Conservation (phyloP, 257 asterid species). For the Thymus mandschuricus region DNA sequence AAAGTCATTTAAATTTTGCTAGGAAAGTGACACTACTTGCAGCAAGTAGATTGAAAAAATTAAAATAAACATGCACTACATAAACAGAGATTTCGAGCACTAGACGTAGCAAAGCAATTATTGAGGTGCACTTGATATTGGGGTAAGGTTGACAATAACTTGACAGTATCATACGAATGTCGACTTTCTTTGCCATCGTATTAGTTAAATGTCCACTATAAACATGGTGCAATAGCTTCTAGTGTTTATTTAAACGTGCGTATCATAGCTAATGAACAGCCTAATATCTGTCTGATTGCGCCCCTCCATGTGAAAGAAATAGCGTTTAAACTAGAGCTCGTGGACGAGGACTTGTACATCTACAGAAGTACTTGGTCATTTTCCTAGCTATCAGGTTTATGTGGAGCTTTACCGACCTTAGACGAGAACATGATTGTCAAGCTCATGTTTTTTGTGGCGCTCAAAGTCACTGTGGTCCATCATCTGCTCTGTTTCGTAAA, state of each 20-base stretch:
- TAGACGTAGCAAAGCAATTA: conserved; percentile 20
- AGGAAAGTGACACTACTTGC: not conserved
- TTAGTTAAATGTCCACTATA: conserved; percentile 15
- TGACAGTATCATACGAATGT: not conserved
- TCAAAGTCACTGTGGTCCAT: not conserved
- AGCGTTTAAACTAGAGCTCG: not conserved
- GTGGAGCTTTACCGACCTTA: not conserved
- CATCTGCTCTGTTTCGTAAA: not conserved
- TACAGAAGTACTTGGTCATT: not conserved
- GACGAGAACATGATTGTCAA: not conserved
- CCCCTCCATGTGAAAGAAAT: not conserved
- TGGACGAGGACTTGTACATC: not conserved
- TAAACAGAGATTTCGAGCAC: not conserved
- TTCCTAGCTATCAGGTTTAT: not conserved
- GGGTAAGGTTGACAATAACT: conserved; percentile 5
- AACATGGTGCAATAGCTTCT: not conserved
- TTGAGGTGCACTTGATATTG: not conserved
- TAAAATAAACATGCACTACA: not conserved
- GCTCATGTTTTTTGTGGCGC: not conserved
- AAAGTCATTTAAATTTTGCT: not conserved
- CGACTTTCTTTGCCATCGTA: conserved; percentile 7
- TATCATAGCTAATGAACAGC: too few relatives aligned
- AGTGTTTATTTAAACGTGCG: conserved; percentile 4
- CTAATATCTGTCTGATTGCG: not conserved
- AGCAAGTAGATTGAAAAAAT: not conserved